Conservation (phyloP, 1,139 yeast species). For the Zygosaccharomyces sapae region DNA sequence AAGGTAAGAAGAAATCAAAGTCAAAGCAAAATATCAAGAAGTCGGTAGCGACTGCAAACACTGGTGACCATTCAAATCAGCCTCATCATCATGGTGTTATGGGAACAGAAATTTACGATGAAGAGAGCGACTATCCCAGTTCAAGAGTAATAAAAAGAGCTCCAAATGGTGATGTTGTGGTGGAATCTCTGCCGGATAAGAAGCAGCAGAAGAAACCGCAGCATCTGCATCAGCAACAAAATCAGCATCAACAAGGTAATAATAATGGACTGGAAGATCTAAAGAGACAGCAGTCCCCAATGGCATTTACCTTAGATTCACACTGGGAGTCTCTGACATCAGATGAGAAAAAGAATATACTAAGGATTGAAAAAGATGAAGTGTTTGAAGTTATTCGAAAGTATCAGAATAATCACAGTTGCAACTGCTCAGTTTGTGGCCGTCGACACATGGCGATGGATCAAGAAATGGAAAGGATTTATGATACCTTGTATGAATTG, state of each 20-base stretch:
- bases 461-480: slow-evolving; percentile 73
- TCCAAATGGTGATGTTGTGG: slow-evolving; percentile 70
- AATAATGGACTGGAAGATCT: slow-evolving; percentile 36
- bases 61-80: neutral
- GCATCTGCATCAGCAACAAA: neutral
- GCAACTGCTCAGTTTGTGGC: slow-evolving; percentile 80
- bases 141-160: slow-evolving; percentile 70
- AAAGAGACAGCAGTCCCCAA: slow-evolving; percentile 38
- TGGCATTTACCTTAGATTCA: slow-evolving; percentile 29
- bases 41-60: slow-evolving; percentile 3
- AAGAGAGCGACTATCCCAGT: slow-evolving; percentile 63
- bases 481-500: slow-evolving; percentile 44
- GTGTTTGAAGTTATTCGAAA: slow-evolving; percentile 61
- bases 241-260: slow-evolving; percentile 1
- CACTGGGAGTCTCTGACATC: slow-evolving; percentile 69
- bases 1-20: slow-evolving; percentile 31
- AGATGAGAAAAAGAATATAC: slow-evolving; percentile 57
- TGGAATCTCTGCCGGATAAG: slow-evolving; percentile 38
- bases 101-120: slow-evolving; percentile 50
- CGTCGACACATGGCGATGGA: slow-evolving; percentile 69
- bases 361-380: slow-evolving; percentile 66
- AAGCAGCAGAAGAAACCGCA: slow-evolving; percentile 2
- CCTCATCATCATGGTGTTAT: slow-evolving; percentile 7
- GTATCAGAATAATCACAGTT: slow-evolving; percentile 49
- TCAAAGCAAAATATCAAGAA: slow-evolving; percentile 20